A percentile compares a stretch with the other conserved stretches of the same genome.
phyloP scores from a whole-genome alignment of 371 early-diverging fungal species.

The Rhizomucor miehei region DNA sequence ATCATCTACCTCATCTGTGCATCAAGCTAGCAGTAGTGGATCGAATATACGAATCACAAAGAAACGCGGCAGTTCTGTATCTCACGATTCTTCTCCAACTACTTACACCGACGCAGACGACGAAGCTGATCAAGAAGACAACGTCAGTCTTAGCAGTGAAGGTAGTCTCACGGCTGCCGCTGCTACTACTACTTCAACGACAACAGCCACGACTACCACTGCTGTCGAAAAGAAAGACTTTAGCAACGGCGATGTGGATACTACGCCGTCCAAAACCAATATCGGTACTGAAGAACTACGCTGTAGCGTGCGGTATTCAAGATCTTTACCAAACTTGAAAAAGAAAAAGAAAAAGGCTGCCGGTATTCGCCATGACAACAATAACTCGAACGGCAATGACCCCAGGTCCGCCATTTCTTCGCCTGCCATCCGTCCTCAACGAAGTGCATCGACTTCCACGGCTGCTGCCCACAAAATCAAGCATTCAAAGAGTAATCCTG shows the following conservation, averaged over 20 bases:
- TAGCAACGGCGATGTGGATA: no score
- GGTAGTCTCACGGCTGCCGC: not conserved
- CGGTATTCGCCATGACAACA: not conserved
- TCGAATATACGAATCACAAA: not conserved
- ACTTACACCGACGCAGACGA: not conserved
- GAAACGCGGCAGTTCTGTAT: not conserved
- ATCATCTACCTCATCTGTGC: not conserved
- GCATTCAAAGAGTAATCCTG: constrained; percentile 37
- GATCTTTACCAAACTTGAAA: not conserved
- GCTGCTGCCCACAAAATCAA: constrained; percentile 15
- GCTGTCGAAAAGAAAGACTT: no score
- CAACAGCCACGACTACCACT: no score
- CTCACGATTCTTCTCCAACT: not conserved
- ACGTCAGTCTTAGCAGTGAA: not conserved
- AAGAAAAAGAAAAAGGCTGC: constrained; percentile 1
- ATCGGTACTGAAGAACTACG: not conserved
- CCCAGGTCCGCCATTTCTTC: constrained; percentile 6
- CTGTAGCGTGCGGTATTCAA: not conserved
- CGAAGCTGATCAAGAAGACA: not conserved
- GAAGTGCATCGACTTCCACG: constrained; percentile 4
- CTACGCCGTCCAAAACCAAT: not conserved
- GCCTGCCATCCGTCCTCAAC: constrained; percentile 1
- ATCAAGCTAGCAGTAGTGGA: not conserved
- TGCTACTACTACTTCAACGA: no score
- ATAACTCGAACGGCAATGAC: constrained; percentile 2